A percentile compares a stretch with the other conserved stretches of the same genome.
phyloP scores from a whole-genome alignment of 2,329 filamentous ascomycete species.

The Coccinonectria pachysandricola region DNA sequence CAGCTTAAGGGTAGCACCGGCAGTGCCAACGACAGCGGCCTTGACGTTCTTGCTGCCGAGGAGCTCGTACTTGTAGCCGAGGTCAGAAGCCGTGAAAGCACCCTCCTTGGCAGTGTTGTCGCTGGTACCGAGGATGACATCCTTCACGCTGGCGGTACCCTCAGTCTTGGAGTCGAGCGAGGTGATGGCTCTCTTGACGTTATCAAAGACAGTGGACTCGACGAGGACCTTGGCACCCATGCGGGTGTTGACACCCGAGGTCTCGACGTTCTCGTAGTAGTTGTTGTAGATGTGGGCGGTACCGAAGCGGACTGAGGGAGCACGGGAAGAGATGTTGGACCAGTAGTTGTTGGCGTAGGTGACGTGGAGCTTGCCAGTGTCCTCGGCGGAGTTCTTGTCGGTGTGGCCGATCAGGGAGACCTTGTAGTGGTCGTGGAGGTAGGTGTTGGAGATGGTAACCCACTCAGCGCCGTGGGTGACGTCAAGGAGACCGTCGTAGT shows the following conservation, averaged over 20 bases:
- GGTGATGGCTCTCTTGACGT: constrained; percentile 26
- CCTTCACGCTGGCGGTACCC: constrained; percentile 31
- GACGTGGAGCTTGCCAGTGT: constrained; percentile 51
- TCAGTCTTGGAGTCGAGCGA: constrained; percentile 30
- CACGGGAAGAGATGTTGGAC: constrained; percentile 53
- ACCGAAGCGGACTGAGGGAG: constrained; percentile 55
- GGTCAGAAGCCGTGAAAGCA: constrained; percentile 41
- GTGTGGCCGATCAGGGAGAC: constrained; percentile 50
- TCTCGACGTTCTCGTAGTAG: constrained; percentile 32
- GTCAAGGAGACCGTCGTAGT: constrained; percentile 58
- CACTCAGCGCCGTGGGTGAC: constrained; percentile 53
- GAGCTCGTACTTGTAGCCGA: constrained; percentile 37
- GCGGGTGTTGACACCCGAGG: constrained; percentile 44
- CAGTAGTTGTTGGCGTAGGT: constrained; percentile 60
- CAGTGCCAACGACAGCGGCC: constrained; percentile 28
- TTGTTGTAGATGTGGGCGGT: constrained; percentile 52
- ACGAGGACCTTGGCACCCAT: constrained; percentile 48
- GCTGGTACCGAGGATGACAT: constrained; percentile 32
- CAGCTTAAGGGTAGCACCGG: constrained; percentile 28
- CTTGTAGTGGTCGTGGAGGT: constrained; percentile 38
- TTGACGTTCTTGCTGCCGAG: constrained; percentile 38
- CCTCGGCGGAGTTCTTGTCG: constrained; percentile 45
- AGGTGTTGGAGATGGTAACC: constrained; percentile 35
- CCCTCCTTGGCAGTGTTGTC: constrained; percentile 33
- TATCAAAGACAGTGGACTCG: constrained; percentile 42